Evolutionary conservation across 192 early-diverging fungal genomes (phyloP), one percentile per base, ranked within the genome.

Genomic region (Rhizophlyctis rosea): DNA sequence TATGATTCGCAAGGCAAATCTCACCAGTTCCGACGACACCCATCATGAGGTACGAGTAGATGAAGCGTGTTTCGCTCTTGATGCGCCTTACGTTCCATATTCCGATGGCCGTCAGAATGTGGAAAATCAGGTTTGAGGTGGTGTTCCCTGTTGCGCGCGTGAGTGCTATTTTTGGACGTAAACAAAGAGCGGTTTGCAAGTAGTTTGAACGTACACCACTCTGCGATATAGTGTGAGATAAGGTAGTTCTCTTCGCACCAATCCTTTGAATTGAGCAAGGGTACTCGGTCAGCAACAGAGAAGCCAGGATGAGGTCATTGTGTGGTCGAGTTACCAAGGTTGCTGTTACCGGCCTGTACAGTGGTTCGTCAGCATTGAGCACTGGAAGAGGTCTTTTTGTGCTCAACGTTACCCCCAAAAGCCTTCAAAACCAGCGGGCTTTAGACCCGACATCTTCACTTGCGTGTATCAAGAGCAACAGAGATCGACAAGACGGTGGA

Each of bases 91-190:
- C 78, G 34, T 68, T 76, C 30, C 74, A 84, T 52, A 88, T 78
- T 23, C 86, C 87, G 28, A 83, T 74, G 25, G 80, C 49, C 0
- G 83, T 77, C 54, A 85, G 76, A 3, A 76, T 47, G 25, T 85
- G 75, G 59, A 87, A 90, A 39, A 70, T 74, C 24, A 88, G 50
- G 62, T 92, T 92, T 14, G 86, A 86, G 16, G 69, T 70, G 14
- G 88, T 86, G 68, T 92, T 92, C 72, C 86, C 34, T 85, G 55
- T 59, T 87, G 85, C 5, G 84, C 85, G 27, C 65, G 61, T 23
- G 86, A 85, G 61, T 89, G 87, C 59, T 81, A 81, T 49, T 81
- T n/a, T n/a, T n/a, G n/a, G n/a, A n/a, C n/a, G n/a, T n/a, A n/a
- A n/a, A 89, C 73, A 48, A 48, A 18, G 23, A 1, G 1, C 47